phyloP scores from a whole-genome alignment of 73 alveolate species.

The Tetrahymena malaccensis region DNA sequence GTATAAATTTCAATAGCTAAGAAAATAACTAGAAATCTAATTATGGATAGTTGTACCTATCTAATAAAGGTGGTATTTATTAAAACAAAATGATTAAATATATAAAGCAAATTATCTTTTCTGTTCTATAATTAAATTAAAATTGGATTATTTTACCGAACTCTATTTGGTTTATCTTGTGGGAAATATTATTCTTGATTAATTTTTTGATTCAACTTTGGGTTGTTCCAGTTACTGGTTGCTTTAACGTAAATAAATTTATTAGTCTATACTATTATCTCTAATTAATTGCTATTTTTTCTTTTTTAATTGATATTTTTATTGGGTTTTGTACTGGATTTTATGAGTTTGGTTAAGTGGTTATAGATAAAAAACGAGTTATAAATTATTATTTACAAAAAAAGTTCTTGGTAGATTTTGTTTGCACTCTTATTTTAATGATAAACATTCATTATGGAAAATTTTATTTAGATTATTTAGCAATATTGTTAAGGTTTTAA shows the following conservation, averaged over 20 bases:
- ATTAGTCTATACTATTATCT: background rate
- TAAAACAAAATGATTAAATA: background rate
- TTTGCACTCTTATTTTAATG: background rate
- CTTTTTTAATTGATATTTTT: background rate
- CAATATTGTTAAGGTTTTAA: background rate
- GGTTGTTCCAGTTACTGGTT: background rate
- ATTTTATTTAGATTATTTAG: background rate
- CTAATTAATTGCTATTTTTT: background rate
- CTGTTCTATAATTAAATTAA: background rate
- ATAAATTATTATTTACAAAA: background rate
- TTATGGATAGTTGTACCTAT: background rate
- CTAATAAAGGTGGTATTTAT: background rate
- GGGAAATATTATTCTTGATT: background rate
- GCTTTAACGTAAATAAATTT: background rate
- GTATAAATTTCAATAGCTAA: background rate
- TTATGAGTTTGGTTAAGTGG: background rate
- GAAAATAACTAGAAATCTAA: background rate
- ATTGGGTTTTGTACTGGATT: background rate
- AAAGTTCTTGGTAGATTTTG: background rate
- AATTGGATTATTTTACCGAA: background rate
- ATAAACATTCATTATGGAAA: background rate
- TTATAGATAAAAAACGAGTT: background rate
- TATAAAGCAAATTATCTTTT: background rate
- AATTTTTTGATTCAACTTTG: background rate
- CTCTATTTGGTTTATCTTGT: background rate